A percentile compares a stretch with the other conserved stretches of the same genome.
Evolutionary conservation across 139 green algal species (phyloP).

Genomic region (Zygnema cylindricum): DNA sequence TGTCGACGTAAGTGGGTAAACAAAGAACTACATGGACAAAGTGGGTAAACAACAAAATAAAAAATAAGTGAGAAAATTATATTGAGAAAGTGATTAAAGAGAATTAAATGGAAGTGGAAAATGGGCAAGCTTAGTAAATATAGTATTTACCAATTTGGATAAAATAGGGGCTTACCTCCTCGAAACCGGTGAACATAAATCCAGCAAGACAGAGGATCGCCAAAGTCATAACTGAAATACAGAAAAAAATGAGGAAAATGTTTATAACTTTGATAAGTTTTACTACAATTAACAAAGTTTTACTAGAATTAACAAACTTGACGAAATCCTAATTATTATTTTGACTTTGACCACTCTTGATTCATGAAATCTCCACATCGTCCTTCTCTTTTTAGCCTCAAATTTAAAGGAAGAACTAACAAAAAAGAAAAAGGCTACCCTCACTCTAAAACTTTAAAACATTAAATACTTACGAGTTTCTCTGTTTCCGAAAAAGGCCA

Average conservation of each 20-base stretch:
- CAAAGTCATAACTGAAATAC: background rate
- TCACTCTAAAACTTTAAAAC: background rate
- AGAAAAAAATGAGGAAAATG: background rate
- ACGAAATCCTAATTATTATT: background rate
- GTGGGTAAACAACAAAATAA: background rate
- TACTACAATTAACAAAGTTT: background rate
- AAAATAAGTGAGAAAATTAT: background rate
- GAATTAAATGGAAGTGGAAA: background rate
- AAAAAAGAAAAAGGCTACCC: background rate
- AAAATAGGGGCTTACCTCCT: background rate
- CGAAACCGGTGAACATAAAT: constrained; percentile 22
- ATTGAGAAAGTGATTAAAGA: too few species aligned
- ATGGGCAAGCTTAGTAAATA: background rate
- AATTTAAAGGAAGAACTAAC: background rate
- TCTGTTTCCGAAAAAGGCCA: background rate
- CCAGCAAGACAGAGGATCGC: background rate
- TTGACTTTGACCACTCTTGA: background rate
- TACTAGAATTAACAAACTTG: background rate
- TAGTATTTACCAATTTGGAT: too few species aligned
- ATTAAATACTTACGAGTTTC: background rate
- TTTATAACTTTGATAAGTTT: background rate
- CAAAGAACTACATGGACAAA: background rate
- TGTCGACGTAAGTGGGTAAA: background rate
- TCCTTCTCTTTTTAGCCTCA: background rate
- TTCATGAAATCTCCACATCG: too few species aligned